phyloP scores from a whole-genome alignment of 306 rosid species.

The Hippophae tibetana region DNA sequence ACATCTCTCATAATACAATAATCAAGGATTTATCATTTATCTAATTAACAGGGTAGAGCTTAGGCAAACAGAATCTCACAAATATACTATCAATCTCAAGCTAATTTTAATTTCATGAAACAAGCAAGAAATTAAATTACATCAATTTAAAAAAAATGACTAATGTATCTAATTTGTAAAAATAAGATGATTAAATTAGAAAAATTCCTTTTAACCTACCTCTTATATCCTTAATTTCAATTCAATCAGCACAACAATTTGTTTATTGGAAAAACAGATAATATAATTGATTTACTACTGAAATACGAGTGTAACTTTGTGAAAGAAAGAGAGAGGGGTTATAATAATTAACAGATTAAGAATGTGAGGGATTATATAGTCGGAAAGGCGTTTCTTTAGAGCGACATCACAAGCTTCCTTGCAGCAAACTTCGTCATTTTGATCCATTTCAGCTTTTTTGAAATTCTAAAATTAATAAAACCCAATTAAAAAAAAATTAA shows the following conservation, averaged over 20 bases:
- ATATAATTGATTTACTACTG: background rate
- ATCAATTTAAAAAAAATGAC: no score
- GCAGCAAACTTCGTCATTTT: conserved; percentile 5
- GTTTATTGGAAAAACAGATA: background rate
- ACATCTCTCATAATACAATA: no score
- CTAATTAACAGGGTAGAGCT: no score
- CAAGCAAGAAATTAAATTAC: background rate
- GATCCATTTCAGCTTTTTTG: conserved; percentile 14
- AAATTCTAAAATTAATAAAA: conserved; percentile 5
- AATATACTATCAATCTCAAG: background rate
- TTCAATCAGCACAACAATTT: background rate
- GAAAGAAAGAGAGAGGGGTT: background rate
- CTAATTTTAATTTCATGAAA: no score
- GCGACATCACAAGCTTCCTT: conserved; percentile 20
- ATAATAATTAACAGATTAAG: conserved; percentile 41
- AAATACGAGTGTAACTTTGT: background rate
- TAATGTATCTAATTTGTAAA: no score
- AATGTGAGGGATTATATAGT: conserved; percentile 52
- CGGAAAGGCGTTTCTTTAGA: conserved; percentile 22
- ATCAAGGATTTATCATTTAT: no score
- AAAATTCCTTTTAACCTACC: background rate
- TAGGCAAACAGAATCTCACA: background rate
- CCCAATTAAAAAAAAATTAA: background rate
- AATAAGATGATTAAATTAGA: no score
- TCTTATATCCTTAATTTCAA: background rate